These are phyloP conservation scores for Blepharisma stoltei DNA, from an alignment of 73 alveolate genomes.

Conservation along the genomic window DNA sequence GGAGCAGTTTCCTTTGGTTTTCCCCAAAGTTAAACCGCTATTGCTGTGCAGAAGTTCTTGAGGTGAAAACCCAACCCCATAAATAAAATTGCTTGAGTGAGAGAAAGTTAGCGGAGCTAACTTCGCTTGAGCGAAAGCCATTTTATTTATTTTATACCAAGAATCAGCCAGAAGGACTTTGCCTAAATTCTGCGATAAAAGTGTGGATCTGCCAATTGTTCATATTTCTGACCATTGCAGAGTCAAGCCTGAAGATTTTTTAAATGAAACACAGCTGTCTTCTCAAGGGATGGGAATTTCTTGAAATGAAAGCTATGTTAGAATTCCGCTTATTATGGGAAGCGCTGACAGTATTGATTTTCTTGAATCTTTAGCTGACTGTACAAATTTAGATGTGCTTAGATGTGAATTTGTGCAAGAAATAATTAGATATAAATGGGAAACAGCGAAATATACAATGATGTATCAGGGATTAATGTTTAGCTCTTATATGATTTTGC, in stretches of 20 bases:
- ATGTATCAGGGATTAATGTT: conserved; percentile 1
- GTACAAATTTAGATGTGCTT: conserved; percentile 18
- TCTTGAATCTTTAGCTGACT: conserved; percentile 8
- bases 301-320: conserved; percentile 11
- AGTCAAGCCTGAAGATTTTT: conserved; percentile 22
- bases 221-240: not conserved
- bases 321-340: not conserved
- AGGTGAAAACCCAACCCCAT: too few species aligned
- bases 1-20: too few species aligned
- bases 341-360: conserved; percentile 19
- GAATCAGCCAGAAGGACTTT: not conserved
- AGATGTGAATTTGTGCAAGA: conserved; percentile 8
- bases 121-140: too few species aligned
- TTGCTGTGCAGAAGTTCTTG: too few species aligned
- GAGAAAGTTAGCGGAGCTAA: too few species aligned
- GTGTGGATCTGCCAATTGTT: not conserved
- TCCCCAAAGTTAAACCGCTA: too few species aligned
- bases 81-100: too few species aligned
- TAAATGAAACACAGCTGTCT: not conserved
- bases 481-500: not conserved
- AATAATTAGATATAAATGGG: conserved; percentile 17
- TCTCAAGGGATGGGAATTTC: conserved; percentile 9
- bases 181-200: not conserved
- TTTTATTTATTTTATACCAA: conserved; percentile 6
- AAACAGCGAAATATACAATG: conserved; percentile 13